phyloP scores from a whole-genome alignment of 2,329 filamentous ascomycete species.

The Lasiodiplodia sp. region DNA sequence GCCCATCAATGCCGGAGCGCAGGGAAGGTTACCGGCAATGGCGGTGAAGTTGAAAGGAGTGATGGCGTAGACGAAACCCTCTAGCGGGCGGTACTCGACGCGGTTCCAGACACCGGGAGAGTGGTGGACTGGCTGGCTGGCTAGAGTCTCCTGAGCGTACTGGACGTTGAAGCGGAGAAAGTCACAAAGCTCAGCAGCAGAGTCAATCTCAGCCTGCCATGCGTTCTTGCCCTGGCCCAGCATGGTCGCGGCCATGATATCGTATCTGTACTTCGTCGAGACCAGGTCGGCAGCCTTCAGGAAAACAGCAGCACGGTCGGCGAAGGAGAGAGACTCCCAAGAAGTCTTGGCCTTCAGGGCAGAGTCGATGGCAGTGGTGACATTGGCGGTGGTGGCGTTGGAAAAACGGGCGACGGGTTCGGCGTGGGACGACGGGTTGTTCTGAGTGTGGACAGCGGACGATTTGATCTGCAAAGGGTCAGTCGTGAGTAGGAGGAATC shows the following conservation, averaged over 20 bases:
- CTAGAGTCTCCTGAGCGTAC: constrained; percentile 90
- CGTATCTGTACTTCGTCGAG: constrained; percentile 90
- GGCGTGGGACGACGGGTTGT: constrained; percentile 83
- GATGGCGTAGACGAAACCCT: constrained; percentile 95
- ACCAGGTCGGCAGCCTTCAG: constrained; percentile 95
- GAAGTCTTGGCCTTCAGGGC: constrained; percentile 84
- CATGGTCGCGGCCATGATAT: constrained; percentile 96
- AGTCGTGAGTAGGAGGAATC: not conserved
- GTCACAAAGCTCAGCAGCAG: constrained; percentile 89
- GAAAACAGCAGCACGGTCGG: constrained; percentile 91
- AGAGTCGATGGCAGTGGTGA: constrained; percentile 79
- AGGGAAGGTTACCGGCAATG: constrained; percentile 86
- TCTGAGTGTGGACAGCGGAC: constrained; percentile 71
- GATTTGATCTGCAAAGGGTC: constrained; percentile 67
- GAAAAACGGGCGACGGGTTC: constrained; percentile 83
- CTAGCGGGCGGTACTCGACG: constrained; percentile 85
- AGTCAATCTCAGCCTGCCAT: constrained; percentile 99
- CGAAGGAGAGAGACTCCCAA: constrained; percentile 88
- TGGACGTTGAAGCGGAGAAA: constrained; percentile 95
- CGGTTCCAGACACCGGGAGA: constrained; percentile 89
- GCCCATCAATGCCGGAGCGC: constrained; percentile 84
- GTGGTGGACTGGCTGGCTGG: constrained; percentile 85
- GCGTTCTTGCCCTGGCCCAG: constrained; percentile 97
- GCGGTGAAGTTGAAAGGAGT: constrained; percentile 98
- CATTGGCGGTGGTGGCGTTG: constrained; percentile 77